Evolutionary conservation across 768 basidiomycete species (phyloP).

Genomic region (Peribolospora baueri): DNA sequence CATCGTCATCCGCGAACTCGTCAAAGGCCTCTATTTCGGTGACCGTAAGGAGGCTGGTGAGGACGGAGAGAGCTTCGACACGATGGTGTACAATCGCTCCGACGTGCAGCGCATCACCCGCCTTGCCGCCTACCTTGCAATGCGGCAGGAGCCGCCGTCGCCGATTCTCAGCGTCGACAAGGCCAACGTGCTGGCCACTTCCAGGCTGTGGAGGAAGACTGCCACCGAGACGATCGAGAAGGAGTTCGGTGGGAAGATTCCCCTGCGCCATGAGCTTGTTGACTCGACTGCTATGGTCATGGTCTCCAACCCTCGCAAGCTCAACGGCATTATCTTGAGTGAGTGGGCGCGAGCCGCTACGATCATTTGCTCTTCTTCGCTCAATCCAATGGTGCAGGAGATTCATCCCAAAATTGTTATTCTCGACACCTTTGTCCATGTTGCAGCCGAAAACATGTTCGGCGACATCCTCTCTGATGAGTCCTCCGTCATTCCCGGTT

Average conservation of each 20-base stretch:
- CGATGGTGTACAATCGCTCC: slow-evolving; percentile 66
- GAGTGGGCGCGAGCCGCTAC: slow-evolving; percentile 17
- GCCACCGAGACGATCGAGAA: slow-evolving; percentile 58
- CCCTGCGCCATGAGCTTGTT: slow-evolving; percentile 76
- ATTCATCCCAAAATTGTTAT: background rate
- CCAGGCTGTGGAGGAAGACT: slow-evolving; percentile 77
- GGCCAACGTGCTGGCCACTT: slow-evolving; percentile 90
- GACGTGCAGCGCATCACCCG: slow-evolving; percentile 89
- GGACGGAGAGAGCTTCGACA: slow-evolving; percentile 24
- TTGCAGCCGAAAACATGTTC: slow-evolving; percentile 16
- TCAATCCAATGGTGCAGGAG: no score
- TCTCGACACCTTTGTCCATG: background rate
- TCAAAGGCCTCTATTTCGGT: slow-evolving; percentile 90
- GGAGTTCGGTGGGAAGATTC: slow-evolving; percentile 35
- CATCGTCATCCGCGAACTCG: slow-evolving; percentile 86
- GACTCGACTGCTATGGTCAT: slow-evolving; percentile 94
- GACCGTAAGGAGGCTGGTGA: slow-evolving; percentile 63
- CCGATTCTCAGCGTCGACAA: slow-evolving; percentile 88
- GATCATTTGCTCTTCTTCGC: background rate
- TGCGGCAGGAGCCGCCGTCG: slow-evolving; percentile 57
- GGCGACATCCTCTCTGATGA: slow-evolving; percentile 55
- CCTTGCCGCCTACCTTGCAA: slow-evolving; percentile 79
- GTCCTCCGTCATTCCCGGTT: slow-evolving; percentile 88
- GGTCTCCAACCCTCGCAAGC: slow-evolving; percentile 61
- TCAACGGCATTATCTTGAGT: slow-evolving; percentile 93